Conservation (phyloP, 352 stramenopile species). For the Phytopythium vexans region DNA sequence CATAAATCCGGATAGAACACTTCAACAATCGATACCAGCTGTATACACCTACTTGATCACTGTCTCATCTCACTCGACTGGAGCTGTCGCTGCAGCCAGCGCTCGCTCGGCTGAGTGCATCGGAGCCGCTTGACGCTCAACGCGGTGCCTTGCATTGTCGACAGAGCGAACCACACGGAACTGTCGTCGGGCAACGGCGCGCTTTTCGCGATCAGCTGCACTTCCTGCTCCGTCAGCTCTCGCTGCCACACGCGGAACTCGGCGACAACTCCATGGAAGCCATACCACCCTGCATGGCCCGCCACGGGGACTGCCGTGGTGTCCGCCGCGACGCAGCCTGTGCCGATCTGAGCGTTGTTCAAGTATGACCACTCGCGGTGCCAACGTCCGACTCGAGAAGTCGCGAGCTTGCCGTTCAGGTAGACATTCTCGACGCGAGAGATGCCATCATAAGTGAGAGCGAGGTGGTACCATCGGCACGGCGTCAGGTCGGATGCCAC, state of each 20-base stretch:
- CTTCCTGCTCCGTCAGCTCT: constrained; percentile 6
- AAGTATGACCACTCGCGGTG: too few species aligned
- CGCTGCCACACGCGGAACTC: constrained; percentile 18
- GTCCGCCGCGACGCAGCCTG: constrained; percentile 12
- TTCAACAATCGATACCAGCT: too few species aligned
- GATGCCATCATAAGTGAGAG: too few species aligned
- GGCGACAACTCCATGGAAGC: constrained; percentile 37
- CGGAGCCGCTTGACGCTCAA: neutral
- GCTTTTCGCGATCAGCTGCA: constrained; percentile 4
- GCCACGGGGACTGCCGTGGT: constrained; percentile 12
- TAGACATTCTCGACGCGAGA: too few species aligned
- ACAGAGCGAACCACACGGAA: too few species aligned
- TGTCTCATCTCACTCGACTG: neutral
- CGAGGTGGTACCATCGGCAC: too few species aligned
- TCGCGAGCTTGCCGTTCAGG: too few species aligned
- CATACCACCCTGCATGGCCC: constrained; percentile 32
- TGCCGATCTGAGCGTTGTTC: neutral
- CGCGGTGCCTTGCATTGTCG: too few species aligned
- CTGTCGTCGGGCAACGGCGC: constrained; percentile 1
- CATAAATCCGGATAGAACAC: too few species aligned
- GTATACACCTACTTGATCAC: neutral
- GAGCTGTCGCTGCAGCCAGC: neutral
- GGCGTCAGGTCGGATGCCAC: too few species aligned
- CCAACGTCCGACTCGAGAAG: too few species aligned
- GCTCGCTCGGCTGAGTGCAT: constrained; percentile 1